Evolutionary conservation across 2,329 filamentous ascomycete genomes (phyloP), one percentile per base, ranked within the genome.

Genomic region (Beauveria sp.): DNA sequence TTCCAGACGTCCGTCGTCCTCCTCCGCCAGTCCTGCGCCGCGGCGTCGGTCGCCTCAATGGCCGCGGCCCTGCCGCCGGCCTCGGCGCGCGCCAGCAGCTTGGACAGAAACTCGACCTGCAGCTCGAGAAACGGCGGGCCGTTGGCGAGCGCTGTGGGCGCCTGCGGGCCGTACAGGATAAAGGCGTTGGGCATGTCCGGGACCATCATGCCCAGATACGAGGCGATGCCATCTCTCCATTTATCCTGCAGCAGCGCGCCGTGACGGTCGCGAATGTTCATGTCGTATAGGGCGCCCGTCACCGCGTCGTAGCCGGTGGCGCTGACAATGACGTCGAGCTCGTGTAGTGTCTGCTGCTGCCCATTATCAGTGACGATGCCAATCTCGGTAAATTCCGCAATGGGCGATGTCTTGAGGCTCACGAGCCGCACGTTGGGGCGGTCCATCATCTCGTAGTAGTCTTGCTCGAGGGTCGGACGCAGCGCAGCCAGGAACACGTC

Each of bases 131-230:
- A 68, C 5, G 63, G 24, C 10, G 67, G 67, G 7, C 62, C 65
- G 18, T 68, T 68, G 4, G 64, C 54, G 9, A 65, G 63, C 5
- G 64, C 57, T 0, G 66, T 67, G 1, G 67, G 65, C 16, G 64
- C 64, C 62, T 69, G 68, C 2, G 67, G 69, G 0, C 68, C 68
- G 22, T 70, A 69, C 9, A 70, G 24, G 49, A 70, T 61, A 24
- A 69, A 69, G 10, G 64, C 64, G 3, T 68, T 69, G 2, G 68
- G 68, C 18, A 61, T 55, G 6, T 60, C 65, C 0, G 65, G 59
- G 1, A 65, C 31, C 67, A 68, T 66, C 63, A 69, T 68, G 34
- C 66, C 67, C 3, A 67, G 62, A 22, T 65, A 64, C 3, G 67
- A 68, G 26, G 50, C 22, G 28, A 69, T 63, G 12, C 66, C 66